phyloP scores from a whole-genome alignment of 139 green algal genomes.

The Haematococcus sp. region DNA sequence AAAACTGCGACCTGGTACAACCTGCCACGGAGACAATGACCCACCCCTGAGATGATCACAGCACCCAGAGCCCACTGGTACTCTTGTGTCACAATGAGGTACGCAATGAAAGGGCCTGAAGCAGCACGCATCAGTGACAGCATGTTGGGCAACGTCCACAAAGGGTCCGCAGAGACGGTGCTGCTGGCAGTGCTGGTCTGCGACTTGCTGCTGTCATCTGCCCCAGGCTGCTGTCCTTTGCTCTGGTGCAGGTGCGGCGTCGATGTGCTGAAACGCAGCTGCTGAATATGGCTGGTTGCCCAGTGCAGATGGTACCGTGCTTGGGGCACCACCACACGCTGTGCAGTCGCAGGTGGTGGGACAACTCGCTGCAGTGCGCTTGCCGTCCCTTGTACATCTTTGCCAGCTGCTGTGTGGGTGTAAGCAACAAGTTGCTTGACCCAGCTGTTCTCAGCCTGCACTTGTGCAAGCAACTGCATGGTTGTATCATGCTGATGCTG shows the following conservation, averaged over 20 bases:
- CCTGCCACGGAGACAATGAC: too few relatives aligned
- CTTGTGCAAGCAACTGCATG: too few relatives aligned
- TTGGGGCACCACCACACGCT: background rate
- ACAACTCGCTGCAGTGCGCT: too few relatives aligned
- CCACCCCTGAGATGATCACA: slow-evolving; percentile 42
- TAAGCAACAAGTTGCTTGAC: too few relatives aligned
- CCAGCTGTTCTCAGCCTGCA: too few relatives aligned
- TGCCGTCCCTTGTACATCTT: too few relatives aligned
- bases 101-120: slow-evolving; percentile 33
- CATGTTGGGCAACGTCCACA: slow-evolving; percentile 36
- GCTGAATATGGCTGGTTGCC: too few relatives aligned
- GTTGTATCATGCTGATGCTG: too few relatives aligned
- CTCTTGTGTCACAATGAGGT: slow-evolving; percentile 33
- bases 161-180: background rate
- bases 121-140: slow-evolving; percentile 37
- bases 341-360: too few relatives aligned
- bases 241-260: background rate
- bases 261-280: background rate
- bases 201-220: background rate
- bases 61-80: slow-evolving; percentile 33
- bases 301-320: background rate
- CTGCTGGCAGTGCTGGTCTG: background rate
- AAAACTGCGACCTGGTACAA: too few relatives aligned
- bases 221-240: background rate
- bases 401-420: too few relatives aligned